These are phyloP conservation scores for Kodamaea leandrae DNA, from an alignment of 805 yeast species.

Conservation along the genomic window DNA sequence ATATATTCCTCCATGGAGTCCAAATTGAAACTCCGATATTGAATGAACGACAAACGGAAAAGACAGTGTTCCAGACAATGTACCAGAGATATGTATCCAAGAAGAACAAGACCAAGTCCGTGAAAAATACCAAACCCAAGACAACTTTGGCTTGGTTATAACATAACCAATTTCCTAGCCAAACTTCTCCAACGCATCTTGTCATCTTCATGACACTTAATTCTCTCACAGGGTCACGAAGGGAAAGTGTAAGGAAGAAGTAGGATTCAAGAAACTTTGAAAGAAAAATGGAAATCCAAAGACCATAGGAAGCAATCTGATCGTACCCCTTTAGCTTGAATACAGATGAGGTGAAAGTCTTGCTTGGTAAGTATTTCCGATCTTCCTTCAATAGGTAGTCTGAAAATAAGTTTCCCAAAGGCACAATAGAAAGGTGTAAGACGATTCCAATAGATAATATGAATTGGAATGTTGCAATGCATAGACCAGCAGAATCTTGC, in stretches of 20 bases:
- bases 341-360: constrained; percentile 59
- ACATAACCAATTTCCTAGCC: constrained; percentile 55
- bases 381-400: constrained; percentile 27
- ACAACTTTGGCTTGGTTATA: constrained; percentile 55
- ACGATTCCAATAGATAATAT: constrained; percentile 53
- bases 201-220: constrained; percentile 53
- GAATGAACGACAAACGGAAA: constrained; percentile 68
- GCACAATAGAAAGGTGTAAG: constrained; percentile 57
- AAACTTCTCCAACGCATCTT: constrained; percentile 60
- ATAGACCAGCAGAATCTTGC: constrained; percentile 33
- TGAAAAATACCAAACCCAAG: constrained; percentile 49
- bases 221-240: constrained; percentile 72
- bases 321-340: constrained; percentile 52
- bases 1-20: constrained; percentile 87
- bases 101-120: constrained; percentile 69
- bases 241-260: constrained; percentile 68
- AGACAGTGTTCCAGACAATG: constrained; percentile 72
- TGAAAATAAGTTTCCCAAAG: constrained; percentile 54
- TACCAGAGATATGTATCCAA: constrained; percentile 86
- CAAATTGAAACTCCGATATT: constrained; percentile 78
- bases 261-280: constrained; percentile 77
- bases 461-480: constrained; percentile 55
- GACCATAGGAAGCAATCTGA: constrained; percentile 58
- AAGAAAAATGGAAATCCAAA: constrained; percentile 66
- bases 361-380: constrained; percentile 51